A percentile compares a stretch with the other conserved stretches of the same genome.
Evolutionary conservation across 805 yeast genomes (phyloP).

Genomic region (Starmerella apis): DNA sequence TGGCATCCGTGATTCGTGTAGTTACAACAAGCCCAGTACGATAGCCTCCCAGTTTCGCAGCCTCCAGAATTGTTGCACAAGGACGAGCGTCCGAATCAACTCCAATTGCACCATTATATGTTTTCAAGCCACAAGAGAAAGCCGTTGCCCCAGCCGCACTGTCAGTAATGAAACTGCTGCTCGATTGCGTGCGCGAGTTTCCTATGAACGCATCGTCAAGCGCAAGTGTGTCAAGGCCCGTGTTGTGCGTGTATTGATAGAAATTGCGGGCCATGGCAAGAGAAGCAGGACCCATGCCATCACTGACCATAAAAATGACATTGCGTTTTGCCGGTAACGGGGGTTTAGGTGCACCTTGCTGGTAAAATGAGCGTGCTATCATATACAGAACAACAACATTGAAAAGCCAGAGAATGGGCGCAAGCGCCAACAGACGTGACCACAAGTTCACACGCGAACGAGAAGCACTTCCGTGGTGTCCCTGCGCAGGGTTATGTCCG

Average conservation of each 20-base stretch:
- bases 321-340: constrained; percentile 37
- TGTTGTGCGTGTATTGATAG: constrained; percentile 44
- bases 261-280: constrained; percentile 68
- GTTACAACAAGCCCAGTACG: constrained; percentile 86
- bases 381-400: no score
- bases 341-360: not conserved
- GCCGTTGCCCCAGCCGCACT: constrained; percentile 98
- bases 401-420: not conserved
- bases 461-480: not conserved
- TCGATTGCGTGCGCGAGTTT: constrained; percentile 72
- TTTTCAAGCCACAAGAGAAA: constrained; percentile 70
- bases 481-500: constrained; percentile 6
- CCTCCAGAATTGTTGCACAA: constrained; percentile 82
- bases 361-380: no score
- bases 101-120: constrained; percentile 89
- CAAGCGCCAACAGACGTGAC: constrained; percentile 10
- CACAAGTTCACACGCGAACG: constrained; percentile 5
- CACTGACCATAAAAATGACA: constrained; percentile 78
- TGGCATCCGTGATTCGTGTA: constrained; percentile 86
- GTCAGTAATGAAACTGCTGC: constrained; percentile 70
- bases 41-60: constrained; percentile 70
- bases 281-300: constrained; percentile 93
- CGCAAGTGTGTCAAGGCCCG: constrained; percentile 45
- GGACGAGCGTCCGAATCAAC: constrained; percentile 60
- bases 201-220: constrained; percentile 70